Evolutionary conservation across 1,139 yeast species (phyloP).

Genomic region (Lodderomyces orthopsilosis): DNA sequence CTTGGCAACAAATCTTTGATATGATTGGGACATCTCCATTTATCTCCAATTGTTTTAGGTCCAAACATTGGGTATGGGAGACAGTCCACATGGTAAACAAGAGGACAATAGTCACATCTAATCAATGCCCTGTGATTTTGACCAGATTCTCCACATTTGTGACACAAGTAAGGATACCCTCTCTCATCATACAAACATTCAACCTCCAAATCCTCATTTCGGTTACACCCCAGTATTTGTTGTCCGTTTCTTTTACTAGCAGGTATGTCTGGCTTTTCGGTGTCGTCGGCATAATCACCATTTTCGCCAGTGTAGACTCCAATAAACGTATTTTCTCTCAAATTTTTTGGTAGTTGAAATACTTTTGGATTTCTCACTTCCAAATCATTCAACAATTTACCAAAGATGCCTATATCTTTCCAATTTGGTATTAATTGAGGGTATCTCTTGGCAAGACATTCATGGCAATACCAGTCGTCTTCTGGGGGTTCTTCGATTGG

Average conservation of each 20-base stretch:
- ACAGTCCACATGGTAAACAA: constrained; percentile 94
- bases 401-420: constrained; percentile 55
- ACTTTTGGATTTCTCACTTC: constrained; percentile 67
- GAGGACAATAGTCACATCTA: constrained; percentile 81
- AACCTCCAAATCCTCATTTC: constrained; percentile 56
- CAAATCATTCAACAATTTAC: constrained; percentile 57
- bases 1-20: constrained; percentile 52
- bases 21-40: constrained; percentile 96
- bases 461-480: constrained; percentile 87
- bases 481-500: constrained; percentile 83
- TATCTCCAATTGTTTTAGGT: constrained; percentile 73
- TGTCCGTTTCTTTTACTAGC: constrained; percentile 39
- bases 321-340: constrained; percentile 67
- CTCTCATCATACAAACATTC: constrained; percentile 61
- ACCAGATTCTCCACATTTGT: constrained; percentile 73
- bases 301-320: constrained; percentile 65
- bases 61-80: constrained; percentile 71
- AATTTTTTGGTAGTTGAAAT: constrained; percentile 64
- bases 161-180: constrained; percentile 68
- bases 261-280: constrained; percentile 48
- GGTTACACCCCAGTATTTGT: constrained; percentile 38
- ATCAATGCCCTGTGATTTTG: constrained; percentile 51
- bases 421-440: constrained; percentile 30
- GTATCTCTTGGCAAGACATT: constrained; percentile 48
- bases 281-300: constrained; percentile 71